phyloP scores from a whole-genome alignment of 2,329 filamentous ascomycete species.

The Colletotrichum somersetense region DNA sequence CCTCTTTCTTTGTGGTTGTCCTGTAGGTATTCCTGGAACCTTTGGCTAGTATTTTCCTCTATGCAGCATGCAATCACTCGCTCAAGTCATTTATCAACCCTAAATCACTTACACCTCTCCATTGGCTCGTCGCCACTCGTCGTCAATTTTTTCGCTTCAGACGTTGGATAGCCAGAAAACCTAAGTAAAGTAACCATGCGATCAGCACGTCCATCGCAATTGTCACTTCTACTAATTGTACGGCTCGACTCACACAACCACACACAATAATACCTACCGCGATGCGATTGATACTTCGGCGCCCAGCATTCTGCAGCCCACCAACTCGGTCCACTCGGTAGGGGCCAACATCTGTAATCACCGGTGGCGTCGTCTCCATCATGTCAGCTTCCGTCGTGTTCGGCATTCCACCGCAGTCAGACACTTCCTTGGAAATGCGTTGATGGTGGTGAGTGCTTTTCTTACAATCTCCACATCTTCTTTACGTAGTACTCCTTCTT shows the following conservation, averaged over 20 bases:
- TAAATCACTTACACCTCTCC: background rate
- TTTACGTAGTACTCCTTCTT: background rate
- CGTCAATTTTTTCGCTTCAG: conserved; percentile 2
- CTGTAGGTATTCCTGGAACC: background rate
- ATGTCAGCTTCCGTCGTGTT: conserved; percentile 7
- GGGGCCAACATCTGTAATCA: conserved; percentile 9
- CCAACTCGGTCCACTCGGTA: conserved; percentile 7
- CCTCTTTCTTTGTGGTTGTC: background rate
- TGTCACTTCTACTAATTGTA: background rate
- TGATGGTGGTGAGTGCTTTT: conserved; percentile 15
- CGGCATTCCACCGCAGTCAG: conserved; percentile 1
- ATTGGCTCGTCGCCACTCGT: background rate
- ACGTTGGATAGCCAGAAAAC: conserved; percentile 7
- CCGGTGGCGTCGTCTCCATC: background rate
- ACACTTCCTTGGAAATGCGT: conserved; percentile 1
- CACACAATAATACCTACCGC: background rate
- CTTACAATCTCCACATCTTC: conserved; percentile 8
- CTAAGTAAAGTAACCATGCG: background rate
- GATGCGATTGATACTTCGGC: background rate
- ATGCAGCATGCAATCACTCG: background rate
- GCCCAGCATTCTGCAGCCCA: conserved; percentile 9
- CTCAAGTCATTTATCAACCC: conserved; percentile 15
- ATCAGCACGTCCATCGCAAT: conserved; percentile 2
- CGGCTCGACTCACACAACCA: conserved; percentile 3
- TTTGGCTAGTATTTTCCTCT: conserved; percentile 6